phyloP scores from a whole-genome alignment of 169 alveolate species.

The Plasmodium billcollinsi region DNA sequence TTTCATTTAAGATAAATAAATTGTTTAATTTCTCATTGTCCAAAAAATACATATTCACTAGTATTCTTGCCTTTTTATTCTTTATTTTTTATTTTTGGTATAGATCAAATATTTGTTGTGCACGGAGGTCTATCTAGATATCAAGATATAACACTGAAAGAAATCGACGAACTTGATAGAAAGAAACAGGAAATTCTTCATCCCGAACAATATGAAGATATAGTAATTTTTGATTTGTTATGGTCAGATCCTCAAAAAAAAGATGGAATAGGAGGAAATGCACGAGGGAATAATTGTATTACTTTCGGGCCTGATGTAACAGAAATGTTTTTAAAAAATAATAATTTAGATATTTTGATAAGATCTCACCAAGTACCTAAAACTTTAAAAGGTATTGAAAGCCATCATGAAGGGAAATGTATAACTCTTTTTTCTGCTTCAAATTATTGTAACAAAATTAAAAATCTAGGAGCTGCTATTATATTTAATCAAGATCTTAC shows the following conservation, averaged over 20 bases:
- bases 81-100: background rate
- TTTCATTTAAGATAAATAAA: too few species aligned
- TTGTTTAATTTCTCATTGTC: background rate
- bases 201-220: constrained; percentile 89
- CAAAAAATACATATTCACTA: too few species aligned
- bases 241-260: constrained; percentile 94
- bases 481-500: constrained; percentile 87
- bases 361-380: constrained; percentile 94
- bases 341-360: constrained; percentile 90
- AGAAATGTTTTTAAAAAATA: constrained; percentile 87
- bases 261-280: constrained; percentile 88
- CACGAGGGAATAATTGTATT: constrained; percentile 92
- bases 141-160: constrained; percentile 88
- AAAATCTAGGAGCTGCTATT: constrained; percentile 91
- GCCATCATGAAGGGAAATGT: constrained; percentile 90
- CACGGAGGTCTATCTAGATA: constrained; percentile 94
- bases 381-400: constrained; percentile 91
- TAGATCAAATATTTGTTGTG: constrained; percentile 84
- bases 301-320: constrained; percentile 94
- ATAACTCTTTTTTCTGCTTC: constrained; percentile 93
- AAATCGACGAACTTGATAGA: constrained; percentile 88
- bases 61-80: background rate
- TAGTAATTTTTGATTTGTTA: constrained; percentile 91
- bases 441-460: constrained; percentile 92
- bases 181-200: constrained; percentile 91